phyloP scores from a whole-genome alignment of 768 basidiomycete genomes.

The Suillus ampliporus region DNA sequence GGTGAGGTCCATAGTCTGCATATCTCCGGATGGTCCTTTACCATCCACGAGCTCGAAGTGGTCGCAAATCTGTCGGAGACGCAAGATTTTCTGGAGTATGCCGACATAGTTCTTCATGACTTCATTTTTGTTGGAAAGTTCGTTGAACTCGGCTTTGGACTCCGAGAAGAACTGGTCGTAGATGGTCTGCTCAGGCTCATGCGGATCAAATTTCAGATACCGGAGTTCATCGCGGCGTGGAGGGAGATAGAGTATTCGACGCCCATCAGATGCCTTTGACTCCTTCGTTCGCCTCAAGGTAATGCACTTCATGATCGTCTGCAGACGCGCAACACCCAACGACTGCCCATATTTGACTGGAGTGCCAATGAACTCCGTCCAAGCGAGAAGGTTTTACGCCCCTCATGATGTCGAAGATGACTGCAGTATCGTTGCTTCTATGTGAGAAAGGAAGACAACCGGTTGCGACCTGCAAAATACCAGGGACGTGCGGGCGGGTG shows the following conservation, averaged over 20 bases:
- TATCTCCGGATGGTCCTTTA: slow-evolving; percentile 55
- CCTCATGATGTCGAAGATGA: slow-evolving; percentile 59
- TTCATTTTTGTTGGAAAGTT: slow-evolving; percentile 86
- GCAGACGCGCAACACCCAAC: slow-evolving; percentile 89
- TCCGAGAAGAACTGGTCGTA: slow-evolving; percentile 90
- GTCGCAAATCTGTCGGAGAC: slow-evolving; percentile 97
- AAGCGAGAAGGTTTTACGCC: slow-evolving; percentile 61
- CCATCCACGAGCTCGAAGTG: slow-evolving; percentile 89
- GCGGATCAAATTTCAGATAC: slow-evolving; percentile 79
- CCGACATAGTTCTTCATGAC: slow-evolving; percentile 99
- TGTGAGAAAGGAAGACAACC: slow-evolving; percentile 57
- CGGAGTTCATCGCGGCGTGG: slow-evolving; percentile 89
- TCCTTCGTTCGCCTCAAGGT: slow-evolving; percentile 97
- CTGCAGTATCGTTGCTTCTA: slow-evolving; percentile 59
- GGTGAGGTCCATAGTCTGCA: slow-evolving; percentile 56
- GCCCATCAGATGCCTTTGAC: slow-evolving; percentile 78
- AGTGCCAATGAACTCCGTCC: slow-evolving; percentile 92
- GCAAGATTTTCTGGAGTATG: slow-evolving; percentile 94
- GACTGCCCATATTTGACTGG: slow-evolving; percentile 93
- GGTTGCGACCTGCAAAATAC: slow-evolving; percentile 50
- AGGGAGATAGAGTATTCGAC: slow-evolving; percentile 85
- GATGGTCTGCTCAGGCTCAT: slow-evolving; percentile 83
- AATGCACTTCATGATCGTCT: slow-evolving; percentile 96
- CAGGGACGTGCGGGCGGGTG: background rate
- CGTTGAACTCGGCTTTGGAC: slow-evolving; percentile 90